Evolutionary conservation across 345 rosid species (phyloP), one percentile per base, ranked within the genome.

Genomic region (Gossypium rotundifolium): DNA sequence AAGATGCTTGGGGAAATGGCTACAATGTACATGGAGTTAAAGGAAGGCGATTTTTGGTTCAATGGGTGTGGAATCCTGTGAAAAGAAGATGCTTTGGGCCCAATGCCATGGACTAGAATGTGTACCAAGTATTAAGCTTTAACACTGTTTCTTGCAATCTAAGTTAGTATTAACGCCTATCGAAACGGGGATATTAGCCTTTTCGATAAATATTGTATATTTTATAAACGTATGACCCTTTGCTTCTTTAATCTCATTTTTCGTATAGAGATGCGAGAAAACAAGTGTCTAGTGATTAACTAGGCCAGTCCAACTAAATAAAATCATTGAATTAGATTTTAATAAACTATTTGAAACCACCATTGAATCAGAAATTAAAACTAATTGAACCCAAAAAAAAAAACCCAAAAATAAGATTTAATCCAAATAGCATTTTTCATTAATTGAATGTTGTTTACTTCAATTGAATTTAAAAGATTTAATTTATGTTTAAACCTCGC

Each of bases 61-160:
- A 86, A 78, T 85, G 94, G 89, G 76, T 84, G 3, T 88, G 94
- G 91, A 79, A 83, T 72, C 94, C 89, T 59, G 77, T 67, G 18
- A 87, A 70, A 70, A 85, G 81, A 65, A 86, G 88, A 73, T 87
- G 90, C 76, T 86, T 73, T 73, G 90, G 91, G 0, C 93, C 93
- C 58, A 89, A 89, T 78, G 81, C 94, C 54, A 70, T 78, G 65
- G 89, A 86, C 70, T 88, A 81, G 64, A 73, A 20, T 14, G 29
- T 45, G 17, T 23, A 11, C 2, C 25, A 17, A 23, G 69, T 40
- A 64, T 33, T 33, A 5, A 5, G 38, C 38, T 29, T 29, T 29
- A 29, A 29, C 38, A 29, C 38, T 4, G 38, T 29, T 29, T 29
- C 38, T 0, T 29, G 38, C 38, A 3, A 29, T 29, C 38, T 4